Conservation (phyloP, 129 eudicot genomes). For the Arctium minus region DNA sequence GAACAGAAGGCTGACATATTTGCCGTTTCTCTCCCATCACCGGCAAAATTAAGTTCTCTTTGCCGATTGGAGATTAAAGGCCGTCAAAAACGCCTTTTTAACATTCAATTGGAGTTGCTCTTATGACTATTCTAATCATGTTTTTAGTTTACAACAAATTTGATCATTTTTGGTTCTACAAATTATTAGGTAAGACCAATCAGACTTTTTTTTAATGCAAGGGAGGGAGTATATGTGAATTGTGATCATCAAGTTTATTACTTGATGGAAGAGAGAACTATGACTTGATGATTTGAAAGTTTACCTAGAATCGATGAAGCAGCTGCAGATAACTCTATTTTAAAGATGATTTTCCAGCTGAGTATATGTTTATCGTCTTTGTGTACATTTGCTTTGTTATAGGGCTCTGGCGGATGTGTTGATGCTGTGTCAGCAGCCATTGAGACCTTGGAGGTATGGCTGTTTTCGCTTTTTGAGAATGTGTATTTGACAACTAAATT, state of each 20-base stretch:
- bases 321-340: not conserved
- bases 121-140: not conserved
- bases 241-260: not conserved
- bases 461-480: not conserved
- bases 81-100: too few relatives aligned
- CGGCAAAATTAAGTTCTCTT: too few relatives aligned
- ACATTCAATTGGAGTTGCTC: not conserved
- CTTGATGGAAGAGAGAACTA: not conserved
- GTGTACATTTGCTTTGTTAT: conserved; percentile 1
- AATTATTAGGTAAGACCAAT: not conserved
- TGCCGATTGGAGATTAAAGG: too few relatives aligned
- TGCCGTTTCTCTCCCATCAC: too few relatives aligned
- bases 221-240: not conserved
- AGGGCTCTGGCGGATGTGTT: conserved; percentile 70
- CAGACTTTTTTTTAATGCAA: not conserved
- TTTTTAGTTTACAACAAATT: not conserved
- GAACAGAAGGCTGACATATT: too few relatives aligned
- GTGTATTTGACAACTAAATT: not conserved
- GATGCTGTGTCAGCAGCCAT: conserved; percentile 89
- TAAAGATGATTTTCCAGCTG: not conserved
- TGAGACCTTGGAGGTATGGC: conserved; percentile 71
- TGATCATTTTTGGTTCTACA: not conserved
- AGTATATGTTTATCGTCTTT: conserved; percentile 1
- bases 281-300: not conserved
- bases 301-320: not conserved